Evolutionary conservation across 75 land plant species (phyloP), one percentile per base, ranked within the genome.

Genomic region (Cryptomeria japonica): DNA sequence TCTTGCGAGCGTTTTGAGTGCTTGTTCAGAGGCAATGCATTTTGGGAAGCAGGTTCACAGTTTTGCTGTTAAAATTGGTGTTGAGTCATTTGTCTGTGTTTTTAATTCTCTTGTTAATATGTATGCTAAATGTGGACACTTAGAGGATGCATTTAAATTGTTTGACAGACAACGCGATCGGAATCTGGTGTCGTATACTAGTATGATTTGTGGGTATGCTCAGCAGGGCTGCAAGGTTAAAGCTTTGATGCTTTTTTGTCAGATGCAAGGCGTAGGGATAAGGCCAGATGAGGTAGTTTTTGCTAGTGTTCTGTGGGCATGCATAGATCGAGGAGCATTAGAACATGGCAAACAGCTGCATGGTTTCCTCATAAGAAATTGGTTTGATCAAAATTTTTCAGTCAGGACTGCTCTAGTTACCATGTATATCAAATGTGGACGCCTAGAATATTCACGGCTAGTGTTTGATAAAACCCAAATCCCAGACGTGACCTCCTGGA

Each of bases 401-500:
- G 93, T 93, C 34, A 75, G 80, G 18, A 95, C 93, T 85, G 93
- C 92, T 11, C 61, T 93, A 3, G 86, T 93, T 89, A 91, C 90
- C 0, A 58, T 93, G 92, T 93, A 94, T 87, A 78, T 80, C 25
- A 92, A 91, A 39, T 90, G 92, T 73, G 92, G 91, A 34, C 58
- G 68, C 75, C 19, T 88, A 25, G 89, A 89, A 13, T 76, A 46
- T 87, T 94, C 91, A 49, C 13, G 84, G 25, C 55, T 89, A 15
- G 39, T 94, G 87, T 94, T 96, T 87, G 93, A 86, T 44, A 92
- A 88, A 79, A 89, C 92, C 90, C 84, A 86, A 14, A 51, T 85
- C 15, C 89, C 92, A 85, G 93, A 96, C 73, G 86, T 86, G 34
- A 90, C 89, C 6, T 93, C 94, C 0, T 95, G 92, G 91, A 95